Base-by-base conservation (phyloP, 1,284 basidiomycete species). In the Microbotryum saponariae region DNA sequence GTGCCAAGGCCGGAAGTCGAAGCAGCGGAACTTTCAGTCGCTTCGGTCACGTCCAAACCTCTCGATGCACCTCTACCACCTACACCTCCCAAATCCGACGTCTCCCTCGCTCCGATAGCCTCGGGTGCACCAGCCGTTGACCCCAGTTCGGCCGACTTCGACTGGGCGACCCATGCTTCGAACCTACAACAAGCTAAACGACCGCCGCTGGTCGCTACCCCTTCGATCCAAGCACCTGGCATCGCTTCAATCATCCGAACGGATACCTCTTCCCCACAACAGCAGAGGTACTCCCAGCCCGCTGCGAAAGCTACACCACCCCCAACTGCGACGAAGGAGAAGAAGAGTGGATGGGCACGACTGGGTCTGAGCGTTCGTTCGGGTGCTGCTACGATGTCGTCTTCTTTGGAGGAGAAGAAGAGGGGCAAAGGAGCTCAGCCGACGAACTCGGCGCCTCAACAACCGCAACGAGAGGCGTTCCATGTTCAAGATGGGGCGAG, bases 331-430 rank as follows among this genome's bases (percentile, higher is more conserved):
- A 18, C 37, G 61, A 89, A 88, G 76, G 86, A 87, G 72, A 88
- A 87, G 76, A 87, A 83, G 68, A 72, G 72, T 27, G 82, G 86
- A 2, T 77, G 82, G 84, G 84, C 53, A 73, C 80, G 61, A 27
- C 64, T 70, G 10, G 71, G 66, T 2, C 59, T 70, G 18, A 59
- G 63, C 2, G 50, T 53, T 12, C 60, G 58, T 21, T n/a, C 46
- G 27, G 25, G 45, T 9, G 47, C 59, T 20, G 23, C 51, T 27
- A 46, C 48, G 3, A 18, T 25, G 21, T 56, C 47, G 31, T 50
- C 56, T 4, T 33, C 47, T 37, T 25, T 16, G 42, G 58, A 83
- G 16, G 53, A 51, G 75, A 84, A 82, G 72, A 73, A 72, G 50
- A 56, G 59, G 37, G 55, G 62, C 48, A 56, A 65, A 25, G 52